phyloP scores from a whole-genome alignment of 306 rosid species.

The Spatholobus suberectus region DNA sequence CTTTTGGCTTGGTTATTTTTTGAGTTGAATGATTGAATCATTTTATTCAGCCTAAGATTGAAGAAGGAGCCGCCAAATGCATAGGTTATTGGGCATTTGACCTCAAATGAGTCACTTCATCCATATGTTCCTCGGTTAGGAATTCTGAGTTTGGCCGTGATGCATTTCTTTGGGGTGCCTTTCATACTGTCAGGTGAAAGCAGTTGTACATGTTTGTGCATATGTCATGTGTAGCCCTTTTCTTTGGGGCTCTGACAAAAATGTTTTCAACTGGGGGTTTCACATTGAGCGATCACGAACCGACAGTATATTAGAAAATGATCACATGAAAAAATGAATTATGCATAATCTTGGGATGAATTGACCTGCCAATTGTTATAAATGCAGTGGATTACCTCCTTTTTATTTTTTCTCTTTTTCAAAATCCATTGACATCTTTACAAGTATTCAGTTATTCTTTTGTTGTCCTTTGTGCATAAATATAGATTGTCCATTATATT shows the following conservation, averaged over 20 bases:
- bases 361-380: conserved; percentile 15
- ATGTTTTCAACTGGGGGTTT: not conserved
- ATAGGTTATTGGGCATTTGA: not conserved
- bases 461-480: not conserved
- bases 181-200: not conserved
- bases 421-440: not conserved
- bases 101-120: not conserved
- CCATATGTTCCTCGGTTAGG: not conserved
- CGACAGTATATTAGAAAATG: not conserved
- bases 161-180: not conserved
- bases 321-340: not conserved
- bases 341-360: conserved; percentile 14
- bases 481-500: conserved; percentile 1
- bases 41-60: not conserved
- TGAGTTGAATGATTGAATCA: not conserved
- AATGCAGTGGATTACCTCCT: not conserved
- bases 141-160: not conserved
- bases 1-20: not conserved
- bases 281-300: not conserved
- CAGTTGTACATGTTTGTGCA: not conserved
- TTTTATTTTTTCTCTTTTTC: not conserved
- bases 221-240: not conserved
- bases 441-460: not conserved
- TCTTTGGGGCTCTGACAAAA: not conserved
- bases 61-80: not conserved